A percentile compares a stretch with the other conserved stretches of the same genome.
phyloP scores from a whole-genome alignment of 2,329 filamentous ascomycete genomes.

The Colletotrichum sp. region DNA sequence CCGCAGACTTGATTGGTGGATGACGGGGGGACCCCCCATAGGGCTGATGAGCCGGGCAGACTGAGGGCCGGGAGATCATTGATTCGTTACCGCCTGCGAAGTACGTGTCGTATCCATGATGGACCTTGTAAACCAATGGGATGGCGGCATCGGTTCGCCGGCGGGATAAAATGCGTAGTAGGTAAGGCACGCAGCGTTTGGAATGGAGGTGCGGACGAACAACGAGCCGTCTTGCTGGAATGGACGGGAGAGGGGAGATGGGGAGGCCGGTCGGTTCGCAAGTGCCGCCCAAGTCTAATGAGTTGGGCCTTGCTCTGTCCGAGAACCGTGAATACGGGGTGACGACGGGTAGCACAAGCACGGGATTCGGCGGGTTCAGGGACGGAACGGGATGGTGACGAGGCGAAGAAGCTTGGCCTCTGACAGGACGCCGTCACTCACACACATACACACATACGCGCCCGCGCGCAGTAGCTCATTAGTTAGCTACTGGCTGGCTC shows the following conservation, averaged over 20 bases:
- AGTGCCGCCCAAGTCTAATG: not conserved
- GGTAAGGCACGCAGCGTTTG: not conserved
- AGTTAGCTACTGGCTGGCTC: not conserved
- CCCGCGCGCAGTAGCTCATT: not conserved
- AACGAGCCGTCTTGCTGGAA: not conserved
- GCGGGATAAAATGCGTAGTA: not conserved
- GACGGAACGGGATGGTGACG: not conserved
- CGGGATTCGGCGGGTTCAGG: not conserved
- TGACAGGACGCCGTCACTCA: not conserved
- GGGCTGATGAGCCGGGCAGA: slow-evolving; percentile 19
- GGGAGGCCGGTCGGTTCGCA: not conserved
- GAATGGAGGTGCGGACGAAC: not conserved
- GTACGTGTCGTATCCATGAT: slow-evolving; percentile 1
- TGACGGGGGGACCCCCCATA: not conserved
- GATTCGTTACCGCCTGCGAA: slow-evolving; percentile 8
- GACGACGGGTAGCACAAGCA: not conserved
- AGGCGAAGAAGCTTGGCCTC: not conserved
- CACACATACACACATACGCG: not conserved
- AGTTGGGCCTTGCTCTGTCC: not conserved
- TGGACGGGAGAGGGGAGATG: not conserved
- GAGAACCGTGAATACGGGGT: not conserved
- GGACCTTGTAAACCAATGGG: slow-evolving; percentile 7
- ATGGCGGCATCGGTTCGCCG: not conserved
- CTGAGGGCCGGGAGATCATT: not conserved
- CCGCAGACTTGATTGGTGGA: slow-evolving; percentile 8